Percentiles rank a stretch among this genome's conserved stretches.
These are phyloP conservation scores for Pythium volutum DNA, from an alignment of 352 stramenopile species.

Conservation along the genomic window DNA sequence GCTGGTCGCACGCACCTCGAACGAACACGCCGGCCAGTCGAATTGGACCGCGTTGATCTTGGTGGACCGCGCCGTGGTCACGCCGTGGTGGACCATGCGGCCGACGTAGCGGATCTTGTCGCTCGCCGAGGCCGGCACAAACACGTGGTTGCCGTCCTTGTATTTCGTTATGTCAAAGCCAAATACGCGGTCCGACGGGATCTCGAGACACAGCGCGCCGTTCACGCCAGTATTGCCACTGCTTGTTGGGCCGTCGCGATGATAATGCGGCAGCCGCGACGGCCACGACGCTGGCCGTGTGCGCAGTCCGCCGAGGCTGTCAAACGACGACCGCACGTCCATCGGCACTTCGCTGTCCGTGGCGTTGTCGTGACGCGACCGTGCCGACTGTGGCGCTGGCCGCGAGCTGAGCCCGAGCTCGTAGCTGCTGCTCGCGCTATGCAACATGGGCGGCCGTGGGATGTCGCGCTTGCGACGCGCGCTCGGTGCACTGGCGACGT, in stretches of 20 bases:
- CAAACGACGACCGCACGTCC: conserved; percentile 1
- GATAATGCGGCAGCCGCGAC: conserved; percentile 16
- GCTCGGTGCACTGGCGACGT: neutral
- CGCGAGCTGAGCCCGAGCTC: neutral
- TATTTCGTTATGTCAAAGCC: conserved; percentile 80
- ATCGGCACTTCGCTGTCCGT: conserved; percentile 14
- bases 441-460: conserved; percentile 4
- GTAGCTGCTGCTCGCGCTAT: neutral
- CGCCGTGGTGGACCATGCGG: conserved; percentile 69
- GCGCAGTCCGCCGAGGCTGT: conserved; percentile 14
- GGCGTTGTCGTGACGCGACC: conserved; percentile 15
- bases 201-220: conserved; percentile 7
- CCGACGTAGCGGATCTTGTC: conserved; percentile 79
- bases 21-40: conserved; percentile 72
- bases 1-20: conserved; percentile 57
- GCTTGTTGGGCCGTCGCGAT: conserved; percentile 15
- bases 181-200: conserved; percentile 44
- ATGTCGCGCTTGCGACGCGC: conserved; percentile 21
- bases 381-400: conserved; percentile 1
- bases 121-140: conserved; percentile 61
- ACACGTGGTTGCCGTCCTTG: conserved; percentile 62
- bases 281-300: conserved; percentile 25
- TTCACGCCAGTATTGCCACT: neutral
- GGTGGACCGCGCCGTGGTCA: conserved; percentile 50
- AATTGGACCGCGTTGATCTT: conserved; percentile 89